These are phyloP conservation scores for Staphylotrichum longicolle DNA, from an alignment of 495 filamentous ascomycete genomes.

Conservation along the genomic window DNA sequence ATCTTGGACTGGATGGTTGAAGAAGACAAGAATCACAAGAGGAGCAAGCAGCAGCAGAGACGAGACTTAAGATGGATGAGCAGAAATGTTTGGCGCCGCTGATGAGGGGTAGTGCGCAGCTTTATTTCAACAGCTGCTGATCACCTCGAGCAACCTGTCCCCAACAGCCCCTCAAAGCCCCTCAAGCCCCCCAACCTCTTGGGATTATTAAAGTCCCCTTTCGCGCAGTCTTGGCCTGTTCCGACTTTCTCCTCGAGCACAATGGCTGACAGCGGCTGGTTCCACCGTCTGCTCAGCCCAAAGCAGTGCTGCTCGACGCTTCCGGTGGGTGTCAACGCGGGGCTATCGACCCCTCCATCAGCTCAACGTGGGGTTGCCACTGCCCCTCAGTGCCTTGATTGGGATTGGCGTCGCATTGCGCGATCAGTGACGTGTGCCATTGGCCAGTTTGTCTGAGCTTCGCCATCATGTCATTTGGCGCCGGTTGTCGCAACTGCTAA, in stretches of 20 bases:
- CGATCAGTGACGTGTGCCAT: constrained; percentile 31
- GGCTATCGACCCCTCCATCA: constrained; percentile 33
- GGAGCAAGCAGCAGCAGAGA: too few relatives aligned
- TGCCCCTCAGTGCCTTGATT: constrained; percentile 34
- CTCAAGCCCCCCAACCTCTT: neutral
- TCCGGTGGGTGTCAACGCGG: constrained; percentile 22
- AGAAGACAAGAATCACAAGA: constrained; percentile 4
- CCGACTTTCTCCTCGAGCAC: constrained; percentile 3
- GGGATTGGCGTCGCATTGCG: constrained; percentile 38
- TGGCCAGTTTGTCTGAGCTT: constrained; percentile 20
- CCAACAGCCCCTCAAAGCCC: neutral
- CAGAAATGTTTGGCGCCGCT: neutral
- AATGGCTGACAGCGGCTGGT: constrained; percentile 9
- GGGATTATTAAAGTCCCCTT: constrained; percentile 21
- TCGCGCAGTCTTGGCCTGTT: neutral
- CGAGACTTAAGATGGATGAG: neutral
- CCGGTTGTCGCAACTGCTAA: constrained; percentile 28
- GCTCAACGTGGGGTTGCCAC: constrained; percentile 32
- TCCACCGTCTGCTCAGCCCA: constrained; percentile 1
- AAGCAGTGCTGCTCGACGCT: constrained; percentile 6
- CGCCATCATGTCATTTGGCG: constrained; percentile 38
- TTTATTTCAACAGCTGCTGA: too few relatives aligned
- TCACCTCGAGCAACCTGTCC: neutral
- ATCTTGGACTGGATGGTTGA: constrained; percentile 6
- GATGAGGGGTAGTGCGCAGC: too few relatives aligned